A percentile compares a stretch with the other conserved stretches of the same genome.
phyloP scores from a whole-genome alignment of 352 stramenopile species.

The Globisporangium echinulatum region DNA sequence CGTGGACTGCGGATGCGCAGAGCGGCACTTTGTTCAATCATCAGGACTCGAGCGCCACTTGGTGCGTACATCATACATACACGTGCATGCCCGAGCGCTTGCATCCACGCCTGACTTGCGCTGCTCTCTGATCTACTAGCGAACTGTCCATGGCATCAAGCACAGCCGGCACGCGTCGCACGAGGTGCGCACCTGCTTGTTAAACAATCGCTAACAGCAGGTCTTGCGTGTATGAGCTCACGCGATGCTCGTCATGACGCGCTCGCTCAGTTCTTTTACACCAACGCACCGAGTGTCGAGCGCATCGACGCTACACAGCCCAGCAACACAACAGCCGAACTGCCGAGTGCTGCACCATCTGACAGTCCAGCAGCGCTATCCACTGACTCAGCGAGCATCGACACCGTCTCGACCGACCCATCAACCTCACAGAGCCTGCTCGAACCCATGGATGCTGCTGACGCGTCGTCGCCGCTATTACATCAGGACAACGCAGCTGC shows the following conservation, averaged over 20 bases:
- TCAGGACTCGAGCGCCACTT: slow-evolving; percentile 30
- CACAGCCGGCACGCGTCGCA: slow-evolving; percentile 3
- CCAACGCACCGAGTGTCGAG: slow-evolving; percentile 12
- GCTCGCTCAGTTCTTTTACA: slow-evolving; percentile 21
- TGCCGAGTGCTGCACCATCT: too few species aligned
- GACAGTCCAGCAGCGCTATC: too few species aligned
- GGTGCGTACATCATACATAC: slow-evolving; percentile 15
- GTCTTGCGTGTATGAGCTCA: not conserved
- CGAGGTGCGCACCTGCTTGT: slow-evolving; percentile 1
- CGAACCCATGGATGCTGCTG: not conserved
- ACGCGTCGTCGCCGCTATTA: too few species aligned
- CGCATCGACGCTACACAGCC: not conserved
- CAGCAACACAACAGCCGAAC: too few species aligned
- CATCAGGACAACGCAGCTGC: not conserved
- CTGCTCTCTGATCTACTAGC: not conserved
- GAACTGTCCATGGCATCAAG: slow-evolving; percentile 6
- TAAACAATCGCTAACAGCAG: too few species aligned
- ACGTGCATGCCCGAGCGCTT: not conserved
- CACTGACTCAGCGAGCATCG: not conserved
- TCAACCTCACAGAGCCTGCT: slow-evolving; percentile 11
- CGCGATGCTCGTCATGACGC: not conserved
- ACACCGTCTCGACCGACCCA: not conserved
- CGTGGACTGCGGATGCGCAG: slow-evolving; percentile 26
- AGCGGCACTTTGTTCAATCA: slow-evolving; percentile 30
- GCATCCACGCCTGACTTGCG: not conserved